A percentile compares a stretch with the other conserved stretches of the same genome.
Conservation (phyloP, 176 grass and related monocot genomes). For the Oryza glaberrima region DNA sequence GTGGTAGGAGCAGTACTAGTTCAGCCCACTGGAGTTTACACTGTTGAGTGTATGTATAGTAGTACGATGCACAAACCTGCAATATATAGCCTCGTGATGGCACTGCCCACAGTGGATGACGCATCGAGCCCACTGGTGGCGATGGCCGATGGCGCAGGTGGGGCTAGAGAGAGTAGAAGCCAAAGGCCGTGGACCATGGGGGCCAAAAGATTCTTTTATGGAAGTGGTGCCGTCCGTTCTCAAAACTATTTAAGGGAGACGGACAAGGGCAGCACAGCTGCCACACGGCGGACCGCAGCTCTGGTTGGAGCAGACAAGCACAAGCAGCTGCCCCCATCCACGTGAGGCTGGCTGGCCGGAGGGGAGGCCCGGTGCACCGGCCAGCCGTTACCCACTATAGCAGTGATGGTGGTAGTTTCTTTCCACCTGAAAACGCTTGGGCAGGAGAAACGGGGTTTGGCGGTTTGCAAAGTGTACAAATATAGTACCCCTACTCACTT, state of each 20-base stretch:
- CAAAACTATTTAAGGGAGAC: constrained; percentile 32
- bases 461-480: neutral
- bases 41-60: neutral
- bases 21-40: neutral
- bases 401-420: neutral
- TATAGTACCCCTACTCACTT: no score
- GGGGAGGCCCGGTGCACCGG: neutral
- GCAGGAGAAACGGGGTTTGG: constrained; percentile 18
- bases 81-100: neutral
- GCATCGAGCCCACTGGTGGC: no score
- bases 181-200: constrained; percentile 15
- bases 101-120: neutral
- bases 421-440: constrained; percentile 31
- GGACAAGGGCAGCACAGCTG: constrained; percentile 32
- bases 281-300: neutral
- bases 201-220: constrained; percentile 18
- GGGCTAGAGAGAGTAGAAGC: neutral
- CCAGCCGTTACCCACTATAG: neutral
- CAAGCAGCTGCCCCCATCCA: neutral
- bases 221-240: constrained; percentile 8
- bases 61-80: neutral
- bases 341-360: neutral
- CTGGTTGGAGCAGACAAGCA: neutral
- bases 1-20: no score
- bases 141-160: no score